Evolutionary conservation across 2,329 filamentous ascomycete genomes (phyloP), one percentile per base, ranked within the genome.

Genomic region (Aspergillus caelatus): DNA sequence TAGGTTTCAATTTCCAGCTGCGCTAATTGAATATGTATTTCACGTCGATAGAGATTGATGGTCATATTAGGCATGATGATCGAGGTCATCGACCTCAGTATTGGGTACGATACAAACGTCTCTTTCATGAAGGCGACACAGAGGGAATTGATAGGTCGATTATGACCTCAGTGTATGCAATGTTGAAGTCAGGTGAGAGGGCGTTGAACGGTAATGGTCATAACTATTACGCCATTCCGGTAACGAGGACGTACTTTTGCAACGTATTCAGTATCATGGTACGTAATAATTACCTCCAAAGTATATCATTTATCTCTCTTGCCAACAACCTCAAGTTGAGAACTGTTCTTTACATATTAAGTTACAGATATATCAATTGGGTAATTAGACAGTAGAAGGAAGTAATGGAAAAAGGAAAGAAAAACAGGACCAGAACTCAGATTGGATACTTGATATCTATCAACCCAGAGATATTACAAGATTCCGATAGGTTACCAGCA

Each of bases 11-110:
- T 56, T 64, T 45, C 61, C 46, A 46, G 46, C 62, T 55, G 34
- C 45, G 53, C 56, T 61, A 65, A 65, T 52, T 61, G 61, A 59
- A 58, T 60, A 65, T 63, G 61, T 62, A 62, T 62, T 62, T 64
- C 57, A 55, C 26, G 28, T 43, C 48, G 36, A 34, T 32, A 30
- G 43, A 56, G 21, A 16, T 23, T 21, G 14, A 12, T 14, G n/a
- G 39, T 53, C 28, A 28, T 11, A 28, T 19, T 10, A 30, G 14
- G 11, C 23, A n/a, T 23, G 48, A 32, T 23, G 19, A 54, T 7
- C 32, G 9, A 53, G 28, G 12, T 14, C 23, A 28, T 48, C 46
- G 16, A n/a, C 16, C 19, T n/a, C 14, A 30, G 8, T n/a, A 3
- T 52, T 11, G 26, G 8, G 26, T 52, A 32, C 16, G n/a, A 11